These are phyloP conservation scores for Hygrophoropsis aurantiaca DNA, from an alignment of 768 basidiomycete genomes.

Conservation along the genomic window DNA sequence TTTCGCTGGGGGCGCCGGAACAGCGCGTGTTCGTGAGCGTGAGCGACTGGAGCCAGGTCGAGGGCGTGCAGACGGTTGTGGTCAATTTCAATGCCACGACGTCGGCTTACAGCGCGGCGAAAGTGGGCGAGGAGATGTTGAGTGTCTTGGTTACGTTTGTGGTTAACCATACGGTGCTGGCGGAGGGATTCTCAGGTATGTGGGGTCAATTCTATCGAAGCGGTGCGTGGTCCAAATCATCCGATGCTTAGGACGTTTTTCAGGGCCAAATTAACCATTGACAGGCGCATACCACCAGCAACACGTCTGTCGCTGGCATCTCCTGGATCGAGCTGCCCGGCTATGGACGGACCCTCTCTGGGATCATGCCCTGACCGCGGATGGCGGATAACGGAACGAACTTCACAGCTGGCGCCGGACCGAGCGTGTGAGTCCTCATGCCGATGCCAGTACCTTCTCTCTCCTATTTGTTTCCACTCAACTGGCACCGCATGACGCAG, in stretches of 20 bases:
- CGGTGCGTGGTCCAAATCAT: constrained; percentile 24
- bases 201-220: constrained; percentile 66
- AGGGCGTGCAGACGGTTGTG: constrained; percentile 36
- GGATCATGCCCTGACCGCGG: constrained; percentile 58
- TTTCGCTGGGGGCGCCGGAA: constrained; percentile 49
- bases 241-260: too few relatives aligned
- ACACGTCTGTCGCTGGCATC: constrained; percentile 47
- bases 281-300: constrained; percentile 13
- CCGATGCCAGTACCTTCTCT: too few relatives aligned
- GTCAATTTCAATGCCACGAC: constrained; percentile 50
- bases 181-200: constrained; percentile 21
- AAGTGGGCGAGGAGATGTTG: too few relatives aligned
- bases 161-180: constrained; percentile 22
- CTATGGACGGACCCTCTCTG: constrained; percentile 54
- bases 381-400: constrained; percentile 47
- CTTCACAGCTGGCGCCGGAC: constrained; percentile 60
- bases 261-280: not conserved
- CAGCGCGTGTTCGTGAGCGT: constrained; percentile 46
- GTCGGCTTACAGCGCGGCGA: too few relatives aligned
- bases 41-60: constrained; percentile 52
- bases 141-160: constrained; percentile 23
- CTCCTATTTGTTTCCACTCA: too few relatives aligned
- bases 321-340: constrained; percentile 61
- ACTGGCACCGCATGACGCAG: too few relatives aligned
- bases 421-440: too few relatives aligned